A percentile compares a stretch with the other conserved stretches of the same genome.
Evolutionary conservation across 495 filamentous ascomycete genomes (phyloP).

Genomic region (Lasiosphaeria miniovina): DNA sequence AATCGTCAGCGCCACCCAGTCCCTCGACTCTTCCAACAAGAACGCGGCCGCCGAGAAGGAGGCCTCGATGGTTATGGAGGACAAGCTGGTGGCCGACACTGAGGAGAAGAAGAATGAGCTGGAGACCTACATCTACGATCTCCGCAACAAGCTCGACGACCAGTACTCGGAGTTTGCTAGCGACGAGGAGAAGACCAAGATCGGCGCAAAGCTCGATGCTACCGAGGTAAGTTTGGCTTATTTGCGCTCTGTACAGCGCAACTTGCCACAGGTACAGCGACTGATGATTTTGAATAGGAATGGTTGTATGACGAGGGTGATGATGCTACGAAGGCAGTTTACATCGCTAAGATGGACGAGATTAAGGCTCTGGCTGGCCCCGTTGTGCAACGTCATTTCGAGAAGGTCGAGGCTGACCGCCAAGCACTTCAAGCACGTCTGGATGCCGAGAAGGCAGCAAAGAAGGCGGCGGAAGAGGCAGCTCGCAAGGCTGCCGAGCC

Average conservation of each 20-base stretch:
- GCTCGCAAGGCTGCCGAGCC: constrained; percentile 47
- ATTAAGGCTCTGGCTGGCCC: constrained; percentile 87
- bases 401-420: constrained; percentile 88
- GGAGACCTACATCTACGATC: constrained; percentile 93
- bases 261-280: not conserved
- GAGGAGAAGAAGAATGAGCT: constrained; percentile 99
- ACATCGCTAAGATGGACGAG: constrained; percentile 92
- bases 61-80: constrained; percentile 88
- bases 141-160: constrained; percentile 90
- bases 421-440: constrained; percentile 69
- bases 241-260: not conserved
- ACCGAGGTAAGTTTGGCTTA: constrained; percentile 66
- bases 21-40: constrained; percentile 68
- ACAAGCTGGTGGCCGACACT: constrained; percentile 97
- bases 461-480: constrained; percentile 69
- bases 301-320: constrained; percentile 99
- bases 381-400: constrained; percentile 89
- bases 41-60: constrained; percentile 72
- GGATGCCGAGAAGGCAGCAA: constrained; percentile 80
- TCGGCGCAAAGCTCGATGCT: constrained; percentile 72
- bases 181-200: constrained; percentile 88
- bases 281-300: constrained; percentile 54
- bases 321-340: constrained; percentile 88
- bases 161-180: constrained; percentile 82
- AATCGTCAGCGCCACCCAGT: constrained; percentile 75